A percentile compares a stretch with the other conserved stretches of the same genome.
Conservation (phyloP, 139 green algal species). For the Chlorella sp. region DNA sequence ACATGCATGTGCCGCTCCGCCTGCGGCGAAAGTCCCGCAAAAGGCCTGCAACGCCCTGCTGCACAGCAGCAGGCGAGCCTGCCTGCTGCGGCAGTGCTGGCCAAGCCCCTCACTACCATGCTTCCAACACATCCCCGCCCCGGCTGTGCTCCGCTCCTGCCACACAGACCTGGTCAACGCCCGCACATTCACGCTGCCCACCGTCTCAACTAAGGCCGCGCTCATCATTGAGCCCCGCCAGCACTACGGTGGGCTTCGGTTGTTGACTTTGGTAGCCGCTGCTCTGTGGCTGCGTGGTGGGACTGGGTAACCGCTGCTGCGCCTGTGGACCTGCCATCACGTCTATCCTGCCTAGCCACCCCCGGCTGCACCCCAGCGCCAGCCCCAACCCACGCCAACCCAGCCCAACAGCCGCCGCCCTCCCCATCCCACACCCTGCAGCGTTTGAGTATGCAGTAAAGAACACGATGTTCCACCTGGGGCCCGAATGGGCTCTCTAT, state of each 20-base stretch:
- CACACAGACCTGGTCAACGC: slow-evolving; percentile 10
- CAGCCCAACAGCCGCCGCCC: too few species aligned
- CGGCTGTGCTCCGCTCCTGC: background rate
- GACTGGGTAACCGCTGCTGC: too few species aligned
- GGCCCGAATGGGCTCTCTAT: slow-evolving; percentile 18
- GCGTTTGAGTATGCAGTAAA: slow-evolving; percentile 39
- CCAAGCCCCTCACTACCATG: too few species aligned
- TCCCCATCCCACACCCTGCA: too few species aligned
- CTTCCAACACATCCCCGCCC: background rate
- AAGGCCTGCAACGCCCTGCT: background rate
- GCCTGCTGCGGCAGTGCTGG: background rate
- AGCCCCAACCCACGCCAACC: too few species aligned
- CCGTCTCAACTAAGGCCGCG: background rate
- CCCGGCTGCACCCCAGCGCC: too few species aligned
- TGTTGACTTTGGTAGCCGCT: too few species aligned
- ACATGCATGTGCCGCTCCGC: too few species aligned
- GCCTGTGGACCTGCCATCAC: too few species aligned
- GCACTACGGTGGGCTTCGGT: slow-evolving; percentile 20
- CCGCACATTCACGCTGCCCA: background rate
- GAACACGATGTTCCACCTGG: slow-evolving; percentile 35
- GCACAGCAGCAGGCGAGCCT: background rate
- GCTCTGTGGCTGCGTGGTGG: too few species aligned
- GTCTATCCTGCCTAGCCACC: too few species aligned
- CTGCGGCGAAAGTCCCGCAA: too few species aligned
- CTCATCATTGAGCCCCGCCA: slow-evolving; percentile 37